Evolutionary conservation across 2,329 filamentous ascomycete genomes (phyloP), one percentile per base, ranked within the genome.

Genomic region (Plenodomus tracheiphilus): DNA sequence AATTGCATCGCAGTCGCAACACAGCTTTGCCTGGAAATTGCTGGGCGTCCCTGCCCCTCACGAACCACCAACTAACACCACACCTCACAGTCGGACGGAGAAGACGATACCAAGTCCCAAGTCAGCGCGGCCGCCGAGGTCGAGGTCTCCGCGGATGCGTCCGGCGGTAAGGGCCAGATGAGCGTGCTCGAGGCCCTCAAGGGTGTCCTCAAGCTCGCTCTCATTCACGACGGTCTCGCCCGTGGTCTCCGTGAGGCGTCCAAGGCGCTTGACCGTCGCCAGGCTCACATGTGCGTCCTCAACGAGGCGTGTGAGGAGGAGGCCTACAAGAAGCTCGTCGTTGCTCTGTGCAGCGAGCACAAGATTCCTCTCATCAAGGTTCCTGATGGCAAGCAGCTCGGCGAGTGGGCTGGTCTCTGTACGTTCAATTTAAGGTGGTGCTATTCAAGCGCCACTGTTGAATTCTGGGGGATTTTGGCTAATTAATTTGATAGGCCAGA

Each of bases 341-440:
- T 97, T 69, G 94, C 94, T 59, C 89, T 99, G 56, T 99, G 94
- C 89, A 90, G 88, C 62, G 94, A 99, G 87, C 94, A 99, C 85
- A 97, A 97, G 87, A 99, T 99, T 73, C 94, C 94, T 65, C 83
- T 99, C 72, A 99, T 99, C 86, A 97, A 99, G 90, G 94, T 99
- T 62, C 93, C 92, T 68, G 94, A 99, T 79, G 94, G 94, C 79
- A 99, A 99, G 88, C 90, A 97, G 85, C 84, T 99, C 72, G 94
- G 94, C 83, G 94, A 99, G 85, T 99, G 94, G 94, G 93, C 95
- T 76, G 94, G 94, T 82, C 87, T 99, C 74, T 99, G 94, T 97
- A 86, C 77, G 93, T 92, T 49, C 45, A 35, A 43, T 49, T 25
- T 43, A n/a, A 36, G 19, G 16, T 51, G 39, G 41, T n/a, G 36